Base-by-base conservation (phyloP, 139 green algal species). In the Closterium sp. region DNA sequence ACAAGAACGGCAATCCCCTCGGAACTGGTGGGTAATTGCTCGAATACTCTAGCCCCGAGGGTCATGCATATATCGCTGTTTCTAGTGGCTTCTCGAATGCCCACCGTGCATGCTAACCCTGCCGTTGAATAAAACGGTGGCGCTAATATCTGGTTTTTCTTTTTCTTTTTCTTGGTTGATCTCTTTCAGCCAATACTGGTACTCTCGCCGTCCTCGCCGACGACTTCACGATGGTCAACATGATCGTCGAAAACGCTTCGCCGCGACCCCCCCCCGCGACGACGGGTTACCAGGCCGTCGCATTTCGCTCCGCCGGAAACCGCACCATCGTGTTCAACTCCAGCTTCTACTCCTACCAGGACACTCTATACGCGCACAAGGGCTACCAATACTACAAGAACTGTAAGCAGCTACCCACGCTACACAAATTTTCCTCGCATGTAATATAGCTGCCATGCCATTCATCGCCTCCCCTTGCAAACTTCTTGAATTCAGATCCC, bases 331-430 rank as follows among this genome's bases (percentile, higher is more conserved):
- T 91, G 28, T 33, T 88, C 88, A 91, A 91, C 55, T 84, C 33
- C 38, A 84, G 28, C 38, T 34, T 90, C 87, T 83, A 36, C 28
- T 90, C 87, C 34, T 90, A 36, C 16, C 87, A 90, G 64, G 88
- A 91, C 66, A 91, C 64, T 23, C n/a, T 91, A n/a, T 91, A 91
- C 66, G 81, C 81, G 3, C 88, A 91, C 64, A 87, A 83, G 25
- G 55, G 55, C 21, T n/a, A 6, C 28, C 88, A 91, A 1, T 87
- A 88, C 33, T 91, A 84, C 55, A 89, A 91, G 25, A 30, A 81
- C 31, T 90, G 84, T 88, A 36, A 86, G 81, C n/a, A 69, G 43
- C 43, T 2, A 9, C 8, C n/a, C n/a, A n/a, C n/a, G n/a, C n/a
- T n/a, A n/a, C n/a, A n/a, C n/a, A n/a, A n/a, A n/a, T n/a, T n/a